A percentile compares a stretch with the other conserved stretches of the same genome.
Conservation (phyloP, 176 grass and related monocot species). For the Puya raimondii region DNA sequence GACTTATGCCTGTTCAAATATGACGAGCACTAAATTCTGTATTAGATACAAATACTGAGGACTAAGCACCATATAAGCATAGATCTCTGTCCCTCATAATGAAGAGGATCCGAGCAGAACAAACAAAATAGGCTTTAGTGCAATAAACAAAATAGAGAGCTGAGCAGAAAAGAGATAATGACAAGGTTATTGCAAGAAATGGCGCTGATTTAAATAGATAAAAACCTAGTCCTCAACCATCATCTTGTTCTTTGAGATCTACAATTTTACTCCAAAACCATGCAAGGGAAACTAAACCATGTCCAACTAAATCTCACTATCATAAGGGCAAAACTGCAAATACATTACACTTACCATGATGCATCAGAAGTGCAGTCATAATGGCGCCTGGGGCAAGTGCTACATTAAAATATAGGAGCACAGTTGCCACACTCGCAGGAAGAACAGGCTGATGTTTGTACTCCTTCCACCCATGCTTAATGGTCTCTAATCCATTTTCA, state of each 20-base stretch:
- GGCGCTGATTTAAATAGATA: conserved; percentile 10
- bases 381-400: conserved; percentile 91
- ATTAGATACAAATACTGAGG: conserved; percentile 2
- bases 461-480: conserved; percentile 86
- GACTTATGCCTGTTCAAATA: conserved; percentile 55
- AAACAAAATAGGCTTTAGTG: too few relatives aligned
- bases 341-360: conserved; percentile 47
- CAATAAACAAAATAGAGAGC: too few relatives aligned
- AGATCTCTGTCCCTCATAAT: too few relatives aligned
- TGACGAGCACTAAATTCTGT: too few relatives aligned
- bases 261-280: too few relatives aligned
- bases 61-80: not conserved
- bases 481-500: conserved; percentile 62
- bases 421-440: conserved; percentile 85
- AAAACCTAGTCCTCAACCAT: too few relatives aligned
- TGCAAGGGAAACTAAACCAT: too few relatives aligned
- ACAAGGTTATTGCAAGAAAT: not conserved
- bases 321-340: too few relatives aligned
- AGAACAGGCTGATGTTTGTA: conserved; percentile 89
- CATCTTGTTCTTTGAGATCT: too few relatives aligned
- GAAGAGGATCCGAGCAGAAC: too few relatives aligned
- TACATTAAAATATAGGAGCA: conserved; percentile 88
- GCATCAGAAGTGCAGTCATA: conserved; percentile 90
- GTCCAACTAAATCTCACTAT: too few relatives aligned
- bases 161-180: too few relatives aligned